These are phyloP conservation scores for Diplosphaera chodatii DNA, from an alignment of 139 green algal genomes.

Conservation along the genomic window DNA sequence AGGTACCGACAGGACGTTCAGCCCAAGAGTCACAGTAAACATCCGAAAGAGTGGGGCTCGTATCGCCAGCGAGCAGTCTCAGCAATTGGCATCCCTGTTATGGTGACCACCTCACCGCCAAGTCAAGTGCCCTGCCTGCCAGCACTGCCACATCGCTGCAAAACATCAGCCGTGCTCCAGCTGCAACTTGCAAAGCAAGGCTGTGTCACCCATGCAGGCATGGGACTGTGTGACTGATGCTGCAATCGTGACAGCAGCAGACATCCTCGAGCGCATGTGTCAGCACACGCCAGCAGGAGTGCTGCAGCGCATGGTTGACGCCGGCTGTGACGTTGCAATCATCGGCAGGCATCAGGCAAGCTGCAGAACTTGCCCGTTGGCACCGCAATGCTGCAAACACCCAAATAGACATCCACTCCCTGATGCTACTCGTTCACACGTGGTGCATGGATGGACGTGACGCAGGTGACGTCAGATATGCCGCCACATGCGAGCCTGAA, in stretches of 20 bases:
- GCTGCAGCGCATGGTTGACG: conserved; percentile 26
- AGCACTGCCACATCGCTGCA: too few species aligned
- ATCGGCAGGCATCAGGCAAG: conserved; percentile 49
- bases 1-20: background rate
- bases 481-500: conserved; percentile 56
- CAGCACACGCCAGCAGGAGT: conserved; percentile 14
- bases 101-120: conserved; percentile 15
- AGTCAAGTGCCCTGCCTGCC: too few species aligned
- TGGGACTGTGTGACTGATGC: conserved; percentile 43
- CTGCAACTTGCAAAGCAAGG: too few species aligned
- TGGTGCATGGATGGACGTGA: too few species aligned
- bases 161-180: too few species aligned
- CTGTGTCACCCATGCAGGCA: conserved; percentile 23
- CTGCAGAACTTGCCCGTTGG: background rate
- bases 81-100: conserved; percentile 30
- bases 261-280: conserved; percentile 35
- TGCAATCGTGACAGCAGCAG: conserved; percentile 26
- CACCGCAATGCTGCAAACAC: background rate
- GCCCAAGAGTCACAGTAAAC: background rate
- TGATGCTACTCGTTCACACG: too few species aligned
- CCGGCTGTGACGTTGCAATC: conserved; percentile 52
- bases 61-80: conserved; percentile 19
- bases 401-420: background rate
- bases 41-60: conserved; percentile 30
- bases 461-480: conserved; percentile 69